These are phyloP conservation scores for Solanum boliviense DNA, from an alignment of 257 asterid species.

Conservation along the genomic window DNA sequence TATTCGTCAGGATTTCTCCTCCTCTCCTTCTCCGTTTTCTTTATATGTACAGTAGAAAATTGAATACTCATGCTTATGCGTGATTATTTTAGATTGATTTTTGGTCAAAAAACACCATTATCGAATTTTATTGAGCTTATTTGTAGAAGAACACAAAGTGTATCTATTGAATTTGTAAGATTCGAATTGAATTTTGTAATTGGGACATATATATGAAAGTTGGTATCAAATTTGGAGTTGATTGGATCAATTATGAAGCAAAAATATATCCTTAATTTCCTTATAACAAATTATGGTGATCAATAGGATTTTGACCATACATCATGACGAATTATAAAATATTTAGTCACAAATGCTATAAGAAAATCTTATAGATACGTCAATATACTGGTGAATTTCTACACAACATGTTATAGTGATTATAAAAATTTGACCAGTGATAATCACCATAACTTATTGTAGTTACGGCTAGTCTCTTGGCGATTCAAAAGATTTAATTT, in stretches of 20 bases:
- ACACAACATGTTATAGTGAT: background rate
- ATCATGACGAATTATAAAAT: background rate
- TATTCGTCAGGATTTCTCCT: background rate
- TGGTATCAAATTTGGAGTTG: background rate
- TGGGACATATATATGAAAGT: background rate
- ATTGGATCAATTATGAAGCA: background rate
- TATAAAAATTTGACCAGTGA: background rate
- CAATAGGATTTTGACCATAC: too few relatives aligned
- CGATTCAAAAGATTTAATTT: too few relatives aligned
- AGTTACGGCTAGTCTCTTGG: background rate
- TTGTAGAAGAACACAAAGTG: background rate
- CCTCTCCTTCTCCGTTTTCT: background rate
- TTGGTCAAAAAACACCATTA: background rate
- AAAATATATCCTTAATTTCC: background rate
- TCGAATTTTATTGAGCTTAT: too few relatives aligned
- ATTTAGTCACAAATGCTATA: background rate
- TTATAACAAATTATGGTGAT: too few relatives aligned
- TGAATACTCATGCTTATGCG: background rate
- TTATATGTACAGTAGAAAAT: background rate
- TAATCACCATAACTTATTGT: background rate
- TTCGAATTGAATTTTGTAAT: background rate
- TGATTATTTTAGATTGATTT: too few relatives aligned
- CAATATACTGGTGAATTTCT: background rate
- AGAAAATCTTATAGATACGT: background rate
- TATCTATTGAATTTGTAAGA: background rate